Base-by-base conservation (phyloP, 2,329 filamentous ascomycete genomes). In the Venturia nashicola region DNA sequence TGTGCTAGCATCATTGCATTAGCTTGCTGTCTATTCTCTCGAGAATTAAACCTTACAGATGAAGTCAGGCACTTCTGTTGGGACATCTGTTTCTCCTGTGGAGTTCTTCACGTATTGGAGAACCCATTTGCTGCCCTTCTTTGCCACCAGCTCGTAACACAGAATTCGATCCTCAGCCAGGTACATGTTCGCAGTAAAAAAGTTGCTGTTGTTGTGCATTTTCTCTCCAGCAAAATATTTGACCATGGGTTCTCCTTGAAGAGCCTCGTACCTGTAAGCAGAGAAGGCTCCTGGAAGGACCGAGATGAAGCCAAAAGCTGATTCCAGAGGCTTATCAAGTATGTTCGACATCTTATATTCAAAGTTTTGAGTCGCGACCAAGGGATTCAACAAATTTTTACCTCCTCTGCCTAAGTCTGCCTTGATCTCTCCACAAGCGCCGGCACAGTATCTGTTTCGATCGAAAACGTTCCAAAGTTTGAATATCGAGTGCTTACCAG, bases 321-420 rank as follows among this genome's bases (percentile, higher is more conserved):
- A 97, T 74, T 99, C 94, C 46, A 99, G 80, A 1, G 94, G 94
- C 78, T 99, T 99, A 75, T 99, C 94, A 54, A 99, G 83, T 72
- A 99, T 97, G 72, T 99, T 99, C 75, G 91, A 96, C 89, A 99
- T 96, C 82, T 99, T 99, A 83, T 99, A 99, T 79, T 99, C 94
- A 70, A 99, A 99, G 73, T 99, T 99, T 72, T 99, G 94, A 0
- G 92, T 92, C 1, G 94, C 94, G 27, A 99, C 90, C 5, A 99
- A 83, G 0, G 94, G 94, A 71, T 97, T 99, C 68, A 97, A 74
- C 42, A 99, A 83, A 70, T 95, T 91, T 76, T 89, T 93, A 67
- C 43, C 60, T 8, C 93, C 92, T 65, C 85, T 85, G 32, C 87
- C 88, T 78, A 97, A 81, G 92, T 97, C 97, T 68, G 93, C 93